Evolutionary conservation across 805 yeast species (phyloP), one percentile per base, ranked within the genome.

Genomic region (Wickerhamiella brachini): DNA sequence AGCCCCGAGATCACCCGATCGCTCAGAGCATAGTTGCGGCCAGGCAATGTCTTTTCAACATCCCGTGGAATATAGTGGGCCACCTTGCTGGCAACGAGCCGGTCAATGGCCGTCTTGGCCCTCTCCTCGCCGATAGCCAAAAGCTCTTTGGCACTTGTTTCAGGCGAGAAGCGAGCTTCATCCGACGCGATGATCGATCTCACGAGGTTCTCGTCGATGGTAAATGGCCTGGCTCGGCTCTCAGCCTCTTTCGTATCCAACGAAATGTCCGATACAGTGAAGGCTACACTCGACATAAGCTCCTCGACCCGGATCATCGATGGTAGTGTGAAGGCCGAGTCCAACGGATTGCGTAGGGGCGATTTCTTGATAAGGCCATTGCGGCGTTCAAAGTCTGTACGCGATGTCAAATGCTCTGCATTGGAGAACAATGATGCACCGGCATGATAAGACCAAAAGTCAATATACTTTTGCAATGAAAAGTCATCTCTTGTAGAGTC

Each of bases 271-370:
- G 66, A 59, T 23, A 45, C 39, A 2, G 39, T 23, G 39, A 77
- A 82, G 0, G 75, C 65, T 1, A 69, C 65, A 77, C 65, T 50
- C 2, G 52, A 39, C 47, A 81, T 64, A 24, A 71, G 66, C 10
- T 75, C 75, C 57, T 85, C 89, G 50, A 83, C 76, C 58, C 82
- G 87, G 50, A 82, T 68, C 82, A 85, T 79, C 1, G 95, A 81
- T 26, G 76, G 71, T 48, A 74, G 76, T 44, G 73, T 79, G 48
- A 71, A 68, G 24, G 76, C 70, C 22, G 77, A 79, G 31, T 60
- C 67, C 13, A 57, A 45, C 15, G 53, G 51, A 22, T 57, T 64
- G 68, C 38, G 52, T 50, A 2, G 54, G 54, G 15, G 57, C 62
- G 6, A 57, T 41, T 18, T 66, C 65, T 8, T 68, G 68, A 68